Percentiles rank a stretch among this genome's conserved stretches.
Evolutionary conservation across 345 rosid genomes (phyloP).

Genomic region (Melaleuca alternifolia): DNA sequence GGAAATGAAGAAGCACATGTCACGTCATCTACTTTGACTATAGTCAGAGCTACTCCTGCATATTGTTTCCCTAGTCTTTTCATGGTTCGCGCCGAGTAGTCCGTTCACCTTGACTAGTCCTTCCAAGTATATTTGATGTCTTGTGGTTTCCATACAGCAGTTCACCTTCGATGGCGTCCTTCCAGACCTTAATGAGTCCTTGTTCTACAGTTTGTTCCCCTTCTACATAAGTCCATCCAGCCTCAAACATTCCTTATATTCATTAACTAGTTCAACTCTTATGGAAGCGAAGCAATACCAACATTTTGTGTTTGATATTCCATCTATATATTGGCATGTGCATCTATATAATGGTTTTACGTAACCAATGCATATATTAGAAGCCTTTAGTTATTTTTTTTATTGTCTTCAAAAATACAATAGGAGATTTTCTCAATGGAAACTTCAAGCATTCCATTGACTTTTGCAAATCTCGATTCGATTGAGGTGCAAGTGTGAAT

Average conservation of each 20-base stretch:
- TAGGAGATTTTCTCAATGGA: not conserved
- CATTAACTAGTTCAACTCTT: not conserved
- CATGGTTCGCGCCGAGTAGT: not conserved
- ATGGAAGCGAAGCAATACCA: accelerated
- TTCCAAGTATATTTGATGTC: not conserved
- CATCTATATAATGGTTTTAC: not conserved
- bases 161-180: not conserved
- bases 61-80: not conserved
- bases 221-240: not conserved
- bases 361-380: not conserved
- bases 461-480: not conserved
- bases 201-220: not conserved
- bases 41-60: not conserved
- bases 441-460: not conserved
- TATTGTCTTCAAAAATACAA: not conserved
- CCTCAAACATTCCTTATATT: not conserved
- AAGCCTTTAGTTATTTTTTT: not conserved
- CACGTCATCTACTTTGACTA: not conserved
- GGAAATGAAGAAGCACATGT: not conserved
- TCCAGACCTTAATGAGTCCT: not conserved
- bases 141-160: not conserved
- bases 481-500: not conserved
- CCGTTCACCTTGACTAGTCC: not conserved
- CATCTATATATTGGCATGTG: not conserved
- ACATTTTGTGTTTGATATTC: not conserved